These are phyloP conservation scores for Zizania palustris DNA, from an alignment of 202 grass and related monocot species.

Conservation along the genomic window DNA sequence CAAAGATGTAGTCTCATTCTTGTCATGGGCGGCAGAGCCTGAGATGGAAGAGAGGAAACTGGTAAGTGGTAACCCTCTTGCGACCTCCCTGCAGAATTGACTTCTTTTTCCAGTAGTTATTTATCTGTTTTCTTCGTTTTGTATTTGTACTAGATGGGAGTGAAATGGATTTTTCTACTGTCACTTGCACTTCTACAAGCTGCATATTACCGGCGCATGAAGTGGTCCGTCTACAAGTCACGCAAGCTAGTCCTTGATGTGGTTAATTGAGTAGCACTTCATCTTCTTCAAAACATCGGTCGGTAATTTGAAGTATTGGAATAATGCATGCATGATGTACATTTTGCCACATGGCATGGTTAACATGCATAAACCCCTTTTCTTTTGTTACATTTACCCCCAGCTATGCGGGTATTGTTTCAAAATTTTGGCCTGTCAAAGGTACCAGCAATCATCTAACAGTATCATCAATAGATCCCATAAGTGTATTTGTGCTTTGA, in stretches of 20 bases:
- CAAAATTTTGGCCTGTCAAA: not conserved
- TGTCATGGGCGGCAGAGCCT: conserved; percentile 97
- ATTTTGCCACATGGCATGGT: conserved; percentile 47
- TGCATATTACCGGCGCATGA: conserved; percentile 53
- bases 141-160: conserved; percentile 45
- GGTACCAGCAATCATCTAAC: not conserved
- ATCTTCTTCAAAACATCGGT: not conserved
- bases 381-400: not conserved
- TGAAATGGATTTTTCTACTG: conserved; percentile 54
- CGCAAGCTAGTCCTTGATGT: conserved; percentile 76
- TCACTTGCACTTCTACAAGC: conserved; percentile 56
- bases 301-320: not conserved
- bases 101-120: not conserved
- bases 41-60: conserved; percentile 99
- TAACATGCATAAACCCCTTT: not conserved
- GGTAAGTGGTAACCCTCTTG: conserved; percentile 44
- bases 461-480: not conserved
- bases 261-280: conserved; percentile 35
- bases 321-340: conserved; percentile 45
- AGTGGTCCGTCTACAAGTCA: conserved; percentile 59
- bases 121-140: conserved; percentile 14
- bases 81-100: not conserved
- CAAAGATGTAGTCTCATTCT: conserved; percentile 93
- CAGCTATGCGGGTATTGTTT: not conserved
- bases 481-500: conserved; percentile 16